Evolutionary conservation across 2,329 filamentous ascomycete genomes (phyloP).

Genomic region (Hymenoscyphus albidus): DNA sequence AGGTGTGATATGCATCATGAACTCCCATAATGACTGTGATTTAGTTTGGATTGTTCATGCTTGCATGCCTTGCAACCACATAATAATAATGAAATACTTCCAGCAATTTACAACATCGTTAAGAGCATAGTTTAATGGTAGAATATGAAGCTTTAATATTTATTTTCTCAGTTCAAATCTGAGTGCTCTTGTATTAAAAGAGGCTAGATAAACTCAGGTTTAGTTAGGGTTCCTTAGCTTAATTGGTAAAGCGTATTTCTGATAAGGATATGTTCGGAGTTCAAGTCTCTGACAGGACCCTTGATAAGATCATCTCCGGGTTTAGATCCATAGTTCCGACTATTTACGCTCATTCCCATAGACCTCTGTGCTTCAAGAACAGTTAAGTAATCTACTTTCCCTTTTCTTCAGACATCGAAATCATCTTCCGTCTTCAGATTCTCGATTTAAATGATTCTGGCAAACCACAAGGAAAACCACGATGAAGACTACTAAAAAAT

Average conservation of each 20-base stretch:
- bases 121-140: slow-evolving; percentile 13
- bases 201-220: too few species aligned
- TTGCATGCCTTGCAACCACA: background rate
- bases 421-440: too few species aligned
- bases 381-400: background rate
- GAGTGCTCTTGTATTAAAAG: slow-evolving; percentile 9
- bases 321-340: background rate
- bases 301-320: background rate
- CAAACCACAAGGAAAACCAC: too few species aligned
- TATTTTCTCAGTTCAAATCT: slow-evolving; percentile 11
- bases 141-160: slow-evolving; percentile 12
- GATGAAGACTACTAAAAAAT: too few species aligned
- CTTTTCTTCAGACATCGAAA: too few species aligned
- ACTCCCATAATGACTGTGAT: background rate
- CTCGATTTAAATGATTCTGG: too few species aligned
- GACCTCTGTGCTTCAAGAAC: background rate
- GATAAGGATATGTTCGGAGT: background rate
- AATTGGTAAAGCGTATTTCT: background rate
- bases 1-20: background rate
- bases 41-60: background rate
- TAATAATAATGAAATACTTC: background rate
- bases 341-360: background rate
- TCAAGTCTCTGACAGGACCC: background rate
- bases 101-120: background rate
- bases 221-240: background rate